Percentiles rank a stretch among this genome's conserved stretches.
Evolutionary conservation across 192 early-diverging fungal species (phyloP).

Genomic region (Oehlia diaphana): DNA sequence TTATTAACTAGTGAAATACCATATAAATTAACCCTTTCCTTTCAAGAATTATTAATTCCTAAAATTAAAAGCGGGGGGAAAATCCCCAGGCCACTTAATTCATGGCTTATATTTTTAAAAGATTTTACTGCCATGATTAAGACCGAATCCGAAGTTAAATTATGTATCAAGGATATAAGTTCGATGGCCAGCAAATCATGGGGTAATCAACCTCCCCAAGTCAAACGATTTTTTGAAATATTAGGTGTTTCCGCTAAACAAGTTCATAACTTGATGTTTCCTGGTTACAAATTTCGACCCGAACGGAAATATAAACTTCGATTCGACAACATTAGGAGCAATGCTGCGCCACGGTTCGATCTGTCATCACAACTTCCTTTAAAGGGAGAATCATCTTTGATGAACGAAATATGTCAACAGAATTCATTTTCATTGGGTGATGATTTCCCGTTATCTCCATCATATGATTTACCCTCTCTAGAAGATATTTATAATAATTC

Average conservation of each 20-base stretch:
- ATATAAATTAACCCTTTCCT: neutral
- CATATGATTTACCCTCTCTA: too few species aligned
- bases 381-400: too few species aligned
- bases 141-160: neutral
- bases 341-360: too few species aligned
- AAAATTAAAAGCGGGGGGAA: neutral
- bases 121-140: neutral
- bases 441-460: too few species aligned
- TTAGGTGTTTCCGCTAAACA: neutral
- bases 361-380: too few species aligned
- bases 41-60: neutral
- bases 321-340: too few species aligned
- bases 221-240: neutral
- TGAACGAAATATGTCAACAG: too few species aligned
- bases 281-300: neutral
- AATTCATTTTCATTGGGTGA: too few species aligned
- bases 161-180: neutral
- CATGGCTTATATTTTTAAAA: neutral
- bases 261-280: neutral
- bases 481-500: too few species aligned
- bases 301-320: neutral
- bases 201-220: neutral
- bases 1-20: neutral
- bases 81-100: neutral
- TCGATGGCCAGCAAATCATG: neutral